Base-by-base conservation (phyloP, 1,139 yeast species). In the Geotrichum fermentans region DNA sequence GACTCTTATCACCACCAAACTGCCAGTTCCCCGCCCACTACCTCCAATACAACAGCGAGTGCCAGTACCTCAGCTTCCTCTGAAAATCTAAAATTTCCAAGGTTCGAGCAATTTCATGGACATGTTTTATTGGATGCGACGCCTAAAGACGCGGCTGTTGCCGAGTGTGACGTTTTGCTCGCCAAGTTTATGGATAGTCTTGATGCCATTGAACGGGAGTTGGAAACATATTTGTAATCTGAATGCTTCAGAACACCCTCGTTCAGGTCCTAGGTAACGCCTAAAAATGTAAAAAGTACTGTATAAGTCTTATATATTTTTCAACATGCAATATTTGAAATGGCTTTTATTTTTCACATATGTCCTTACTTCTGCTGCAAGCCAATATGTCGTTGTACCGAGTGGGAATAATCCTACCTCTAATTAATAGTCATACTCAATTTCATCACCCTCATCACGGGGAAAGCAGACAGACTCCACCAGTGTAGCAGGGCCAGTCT, bases 391-490 rank as follows among this genome's bases (percentile, higher is more conserved):
- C 30, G n/a, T n/a, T n/a, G n/a, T n/a, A n/a, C n/a, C n/a, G n/a
- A n/a, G n/a, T n/a, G n/a, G n/a, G n/a, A n/a, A n/a, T 32, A 32
- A 7, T 30, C 11, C 11, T 40, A 32, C 26, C 13, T 30, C 20
- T 20, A 21, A 37, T 20, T 50, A 50, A 35, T 54, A 53, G 30
- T 61, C 62, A 40, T 61, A 58, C 36, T 63, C 64, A 2, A 51
- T 52, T 37, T 62, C 65, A 24, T 61, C 59, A 22, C 61, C 67
- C 16, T 58, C 58, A 6, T 51, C 57, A 6, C 72, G 75, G 10
- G 85, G 82, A 61, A 82, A 82, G 0, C 95, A 92, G 56, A 86
- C 76, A 36, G 73, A 75, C 22, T 70, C 61, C 56, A 88, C 68
- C 14, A 87, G 49, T 53, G 65, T 49, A 17, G 64, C 53, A 13